Evolutionary conservation across 768 basidiomycete genomes (phyloP).

Genomic region (Russula olivacea): DNA sequence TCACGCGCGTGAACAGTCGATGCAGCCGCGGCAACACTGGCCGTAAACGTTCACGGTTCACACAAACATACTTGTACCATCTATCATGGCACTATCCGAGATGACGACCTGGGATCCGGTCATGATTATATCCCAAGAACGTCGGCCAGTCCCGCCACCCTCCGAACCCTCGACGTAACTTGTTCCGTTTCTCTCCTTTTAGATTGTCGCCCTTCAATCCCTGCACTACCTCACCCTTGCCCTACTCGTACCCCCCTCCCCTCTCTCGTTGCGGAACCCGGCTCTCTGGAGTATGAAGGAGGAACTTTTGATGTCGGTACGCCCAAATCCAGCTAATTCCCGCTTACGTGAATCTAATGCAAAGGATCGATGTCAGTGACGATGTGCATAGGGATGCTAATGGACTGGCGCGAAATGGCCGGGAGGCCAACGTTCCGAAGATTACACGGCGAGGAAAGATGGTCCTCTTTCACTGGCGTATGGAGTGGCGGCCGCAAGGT

Average conservation of each 20-base stretch:
- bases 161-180: slow-evolving; percentile 18
- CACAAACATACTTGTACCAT: not conserved
- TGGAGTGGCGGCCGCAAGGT: slow-evolving; percentile 80
- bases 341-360: slow-evolving; percentile 7
- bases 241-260: slow-evolving; percentile 79
- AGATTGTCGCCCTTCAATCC: slow-evolving; percentile 93
- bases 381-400: slow-evolving; percentile 66
- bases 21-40: too few relatives aligned
- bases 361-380: not conserved
- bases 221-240: slow-evolving; percentile 90
- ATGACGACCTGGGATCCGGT: slow-evolving; percentile 81
- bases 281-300: slow-evolving; percentile 65
- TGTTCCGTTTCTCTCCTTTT: slow-evolving; percentile 1
- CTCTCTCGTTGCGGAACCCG: slow-evolving; percentile 64
- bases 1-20: not conserved
- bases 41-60: not conserved
- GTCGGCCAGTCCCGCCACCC: slow-evolving; percentile 23
- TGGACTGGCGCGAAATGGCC: slow-evolving; percentile 98
- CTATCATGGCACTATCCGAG: slow-evolving; percentile 37
- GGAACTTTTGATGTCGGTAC: slow-evolving; percentile 73
- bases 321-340: slow-evolving; percentile 27
- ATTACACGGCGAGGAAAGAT: slow-evolving; percentile 55
- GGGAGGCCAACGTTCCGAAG: slow-evolving; percentile 71
- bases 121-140: slow-evolving; percentile 78
- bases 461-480: slow-evolving; percentile 62